phyloP scores from a whole-genome alignment of 192 early-diverging fungal genomes.

The Obelidium mucronatum region DNA sequence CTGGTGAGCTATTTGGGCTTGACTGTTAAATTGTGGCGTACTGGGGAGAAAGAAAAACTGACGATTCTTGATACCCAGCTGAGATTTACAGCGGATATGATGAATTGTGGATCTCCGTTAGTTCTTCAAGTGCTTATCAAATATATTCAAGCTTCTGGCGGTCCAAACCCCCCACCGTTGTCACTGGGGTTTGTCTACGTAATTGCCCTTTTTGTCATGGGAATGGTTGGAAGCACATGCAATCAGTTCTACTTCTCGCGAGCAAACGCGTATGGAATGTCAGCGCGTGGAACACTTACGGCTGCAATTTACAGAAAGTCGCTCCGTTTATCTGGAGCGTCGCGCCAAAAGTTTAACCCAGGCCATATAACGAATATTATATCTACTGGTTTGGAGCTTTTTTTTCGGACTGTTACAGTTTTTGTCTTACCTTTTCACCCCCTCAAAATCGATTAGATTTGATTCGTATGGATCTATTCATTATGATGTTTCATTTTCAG shows the following conservation, averaged over 20 bases:
- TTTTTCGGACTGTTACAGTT: background rate
- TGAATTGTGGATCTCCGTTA: slow-evolving; percentile 45
- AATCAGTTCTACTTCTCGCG: slow-evolving; percentile 50
- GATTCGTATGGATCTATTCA: slow-evolving; percentile 25
- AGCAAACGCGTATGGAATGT: slow-evolving; percentile 43
- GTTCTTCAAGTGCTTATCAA: slow-evolving; percentile 49
- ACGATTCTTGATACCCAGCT: slow-evolving; percentile 1
- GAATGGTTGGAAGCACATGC: slow-evolving; percentile 1
- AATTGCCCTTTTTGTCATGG: slow-evolving; percentile 24
- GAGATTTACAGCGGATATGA: slow-evolving; percentile 45
- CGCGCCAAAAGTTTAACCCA: slow-evolving; percentile 63
- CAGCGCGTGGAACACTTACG: slow-evolving; percentile 45
- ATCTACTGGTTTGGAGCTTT: background rate
- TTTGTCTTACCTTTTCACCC: background rate
- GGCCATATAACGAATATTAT: slow-evolving; percentile 71
- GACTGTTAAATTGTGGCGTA: background rate
- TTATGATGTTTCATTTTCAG: slow-evolving; percentile 24
- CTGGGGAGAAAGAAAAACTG: background rate
- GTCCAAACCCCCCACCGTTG: no score
- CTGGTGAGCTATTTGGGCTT: slow-evolving; percentile 6
- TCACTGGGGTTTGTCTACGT: slow-evolving; percentile 26
- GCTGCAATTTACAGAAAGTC: slow-evolving; percentile 66
- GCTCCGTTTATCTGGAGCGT: slow-evolving; percentile 55
- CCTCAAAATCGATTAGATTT: no score
- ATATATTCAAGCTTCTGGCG: slow-evolving; percentile 32